phyloP scores from a whole-genome alignment of 192 early-diverging fungal genomes.

The Backusella australiensis region DNA sequence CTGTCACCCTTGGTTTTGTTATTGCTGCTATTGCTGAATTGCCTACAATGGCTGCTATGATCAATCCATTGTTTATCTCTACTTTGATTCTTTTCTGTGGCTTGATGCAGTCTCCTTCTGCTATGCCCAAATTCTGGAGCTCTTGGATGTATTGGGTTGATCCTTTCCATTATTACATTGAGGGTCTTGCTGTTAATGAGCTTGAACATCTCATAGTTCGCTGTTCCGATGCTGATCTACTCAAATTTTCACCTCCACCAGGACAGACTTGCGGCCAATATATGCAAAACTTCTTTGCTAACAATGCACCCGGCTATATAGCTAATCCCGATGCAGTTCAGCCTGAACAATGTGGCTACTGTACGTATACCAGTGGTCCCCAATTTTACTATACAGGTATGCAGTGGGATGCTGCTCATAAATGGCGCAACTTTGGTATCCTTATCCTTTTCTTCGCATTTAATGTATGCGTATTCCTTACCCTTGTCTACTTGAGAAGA shows the following conservation, averaged over 20 bases:
- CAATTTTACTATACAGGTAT: constrained; percentile 49
- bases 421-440: constrained; percentile 73
- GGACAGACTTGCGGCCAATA: constrained; percentile 64
- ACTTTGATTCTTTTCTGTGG: constrained; percentile 71
- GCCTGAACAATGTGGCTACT: constrained; percentile 61
- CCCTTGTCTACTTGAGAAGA: constrained; percentile 40
- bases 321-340: constrained; percentile 17
- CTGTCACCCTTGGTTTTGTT: constrained; percentile 67
- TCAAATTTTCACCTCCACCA: constrained; percentile 50
- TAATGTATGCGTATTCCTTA: constrained; percentile 50
- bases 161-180: constrained; percentile 67
- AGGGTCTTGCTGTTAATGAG: constrained; percentile 61
- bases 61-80: constrained; percentile 68
- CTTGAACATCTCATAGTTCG: constrained; percentile 46
- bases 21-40: constrained; percentile 66
- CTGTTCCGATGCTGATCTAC: constrained; percentile 54
- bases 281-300: constrained; percentile 15
- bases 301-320: background rate
- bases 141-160: constrained; percentile 66
- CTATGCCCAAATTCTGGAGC: constrained; percentile 69
- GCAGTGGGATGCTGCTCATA: constrained; percentile 53
- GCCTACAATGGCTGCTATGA: constrained; percentile 53
- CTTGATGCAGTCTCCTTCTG: constrained; percentile 57
- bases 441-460: constrained; percentile 58
- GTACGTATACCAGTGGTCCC: constrained; percentile 52